phyloP scores from a whole-genome alignment of 352 stramenopile species.

The Thalassiosira livingstoniorum region DNA sequence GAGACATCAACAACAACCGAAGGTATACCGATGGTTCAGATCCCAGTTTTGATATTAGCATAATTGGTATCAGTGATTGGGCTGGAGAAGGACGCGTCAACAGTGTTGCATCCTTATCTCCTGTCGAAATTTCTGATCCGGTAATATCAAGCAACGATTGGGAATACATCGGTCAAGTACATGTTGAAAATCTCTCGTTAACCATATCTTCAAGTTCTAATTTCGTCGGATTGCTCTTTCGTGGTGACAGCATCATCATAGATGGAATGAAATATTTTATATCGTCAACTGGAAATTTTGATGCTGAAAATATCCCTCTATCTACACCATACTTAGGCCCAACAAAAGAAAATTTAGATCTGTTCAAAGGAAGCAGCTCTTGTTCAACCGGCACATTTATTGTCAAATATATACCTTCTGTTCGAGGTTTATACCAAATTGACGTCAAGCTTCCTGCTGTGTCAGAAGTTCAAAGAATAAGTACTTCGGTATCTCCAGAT shows the following conservation, averaged over 20 bases:
- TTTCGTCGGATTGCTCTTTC: constrained; percentile 58
- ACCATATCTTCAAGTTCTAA: constrained; percentile 30
- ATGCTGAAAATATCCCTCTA: constrained; percentile 82
- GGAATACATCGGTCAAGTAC: constrained; percentile 63
- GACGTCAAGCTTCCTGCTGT: constrained; percentile 87
- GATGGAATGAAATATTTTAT: constrained; percentile 87
- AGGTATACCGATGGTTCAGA: constrained; percentile 89
- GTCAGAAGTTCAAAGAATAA: constrained; percentile 87
- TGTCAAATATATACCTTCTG: constrained; percentile 90
- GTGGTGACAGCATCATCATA: constrained; percentile 88
- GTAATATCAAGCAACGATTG: constrained; percentile 62
- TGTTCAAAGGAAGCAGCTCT: constrained; percentile 58
- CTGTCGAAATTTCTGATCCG: constrained; percentile 62
- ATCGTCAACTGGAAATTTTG: constrained; percentile 72
- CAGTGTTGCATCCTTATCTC: constrained; percentile 31
- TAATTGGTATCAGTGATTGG: constrained; percentile 89
- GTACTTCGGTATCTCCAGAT: constrained; percentile 59
- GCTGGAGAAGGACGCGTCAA: constrained; percentile 89
- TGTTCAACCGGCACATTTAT: constrained; percentile 83
- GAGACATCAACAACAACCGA: constrained; percentile 86
- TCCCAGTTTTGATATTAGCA: constrained; percentile 86
- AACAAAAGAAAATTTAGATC: constrained; percentile 39
- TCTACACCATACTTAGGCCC: constrained; percentile 76
- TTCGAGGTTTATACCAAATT: constrained; percentile 91
- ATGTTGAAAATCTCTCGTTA: constrained; percentile 46